These are phyloP conservation scores for Pestalotiopsis sp. DNA, from an alignment of 2,329 filamentous ascomycete genomes.

Conservation along the genomic window DNA sequence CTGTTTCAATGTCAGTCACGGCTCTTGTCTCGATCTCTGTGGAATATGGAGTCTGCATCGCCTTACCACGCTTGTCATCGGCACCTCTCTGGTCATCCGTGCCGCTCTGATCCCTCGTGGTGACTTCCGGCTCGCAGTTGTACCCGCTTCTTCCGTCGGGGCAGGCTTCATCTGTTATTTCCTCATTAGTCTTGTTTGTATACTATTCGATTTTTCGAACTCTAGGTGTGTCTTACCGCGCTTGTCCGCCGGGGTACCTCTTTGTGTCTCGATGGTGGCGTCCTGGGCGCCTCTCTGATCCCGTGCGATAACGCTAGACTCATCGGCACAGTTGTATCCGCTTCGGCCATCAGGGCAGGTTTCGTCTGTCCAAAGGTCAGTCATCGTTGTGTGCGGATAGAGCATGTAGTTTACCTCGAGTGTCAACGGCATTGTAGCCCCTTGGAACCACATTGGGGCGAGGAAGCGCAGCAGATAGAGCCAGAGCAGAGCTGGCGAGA, in stretches of 20 bases:
- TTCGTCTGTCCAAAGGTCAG: neutral
- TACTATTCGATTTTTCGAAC: neutral
- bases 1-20: neutral
- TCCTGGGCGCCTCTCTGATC: no score
- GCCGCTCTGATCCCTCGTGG: neutral
- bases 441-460: neutral
- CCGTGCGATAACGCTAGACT: no score
- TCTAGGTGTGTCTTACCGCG: neutral
- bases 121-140: neutral
- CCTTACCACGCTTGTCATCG: neutral
- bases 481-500: neutral
- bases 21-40: neutral
- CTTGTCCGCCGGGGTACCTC: neutral
- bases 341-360: neutral
- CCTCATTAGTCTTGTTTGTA: neutral
- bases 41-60: no score
- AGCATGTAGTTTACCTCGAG: neutral
- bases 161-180: neutral
- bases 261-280: no score
- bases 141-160: conserved; percentile 1
- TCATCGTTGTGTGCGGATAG: neutral
- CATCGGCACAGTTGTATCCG: neutral
- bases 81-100: neutral
- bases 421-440: neutral
- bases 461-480: neutral